Percentiles rank a stretch among this genome's conserved stretches.
Conservation (phyloP, 2,329 filamentous ascomycete genomes). For the Pezizomycotina sp. region DNA sequence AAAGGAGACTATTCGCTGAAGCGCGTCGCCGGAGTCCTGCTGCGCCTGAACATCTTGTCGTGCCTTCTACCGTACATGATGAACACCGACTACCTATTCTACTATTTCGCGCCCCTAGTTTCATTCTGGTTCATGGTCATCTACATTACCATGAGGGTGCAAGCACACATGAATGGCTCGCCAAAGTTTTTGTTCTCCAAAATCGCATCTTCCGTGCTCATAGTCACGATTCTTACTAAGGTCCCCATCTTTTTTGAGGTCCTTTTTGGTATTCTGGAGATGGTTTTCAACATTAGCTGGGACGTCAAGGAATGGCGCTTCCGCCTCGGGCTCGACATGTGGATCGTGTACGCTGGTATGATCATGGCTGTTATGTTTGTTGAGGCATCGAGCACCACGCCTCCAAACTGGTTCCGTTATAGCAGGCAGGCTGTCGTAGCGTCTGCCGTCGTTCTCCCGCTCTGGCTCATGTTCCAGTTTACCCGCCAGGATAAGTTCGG, state of each 20-base stretch:
- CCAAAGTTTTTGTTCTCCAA: conserved; percentile 34
- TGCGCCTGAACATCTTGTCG: conserved; percentile 42
- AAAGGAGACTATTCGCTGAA: conserved; percentile 41
- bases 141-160: conserved; percentile 37
- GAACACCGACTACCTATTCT: conserved; percentile 39
- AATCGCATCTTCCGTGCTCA: conserved; percentile 32
- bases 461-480: conserved; percentile 28
- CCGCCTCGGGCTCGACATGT: conserved; percentile 38
- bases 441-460: conserved; percentile 25
- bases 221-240: conserved; percentile 30
- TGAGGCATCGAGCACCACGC: conserved; percentile 21
- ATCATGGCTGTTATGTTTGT: conserved; percentile 33
- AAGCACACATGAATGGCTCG: conserved; percentile 32
- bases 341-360: conserved; percentile 42
- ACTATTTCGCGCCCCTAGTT: conserved; percentile 43
- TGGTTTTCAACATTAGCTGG: conserved; percentile 36
- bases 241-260: conserved; percentile 33
- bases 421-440: conserved; percentile 17
- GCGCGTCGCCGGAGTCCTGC: conserved; percentile 37
- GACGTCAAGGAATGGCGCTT: conserved; percentile 36
- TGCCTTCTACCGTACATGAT: conserved; percentile 40
- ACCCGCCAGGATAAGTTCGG: conserved; percentile 28
- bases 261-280: conserved; percentile 29
- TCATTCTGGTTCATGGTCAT: conserved; percentile 47
- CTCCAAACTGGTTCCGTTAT: conserved; percentile 12